Percentiles rank a stretch among this genome's conserved stretches.
These are phyloP conservation scores for Xylariaceae sp. DNA, from an alignment of 2,329 filamentous ascomycete genomes.

Conservation along the genomic window DNA sequence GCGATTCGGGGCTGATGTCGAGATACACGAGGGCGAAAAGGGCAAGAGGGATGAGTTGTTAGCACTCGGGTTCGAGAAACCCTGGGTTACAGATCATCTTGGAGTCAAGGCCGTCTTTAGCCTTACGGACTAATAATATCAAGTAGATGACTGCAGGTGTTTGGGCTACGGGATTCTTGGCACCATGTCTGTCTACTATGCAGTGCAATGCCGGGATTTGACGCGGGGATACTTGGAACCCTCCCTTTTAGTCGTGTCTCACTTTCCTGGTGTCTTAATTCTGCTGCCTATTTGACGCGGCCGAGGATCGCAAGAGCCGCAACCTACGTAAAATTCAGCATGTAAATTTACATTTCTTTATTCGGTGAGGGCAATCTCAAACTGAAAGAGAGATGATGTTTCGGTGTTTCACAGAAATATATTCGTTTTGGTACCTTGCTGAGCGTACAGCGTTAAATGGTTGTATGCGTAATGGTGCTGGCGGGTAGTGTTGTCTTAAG, in stretches of 20 bases:
- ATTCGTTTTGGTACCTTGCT: too few species aligned
- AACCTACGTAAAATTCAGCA: too few species aligned
- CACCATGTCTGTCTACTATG: background rate
- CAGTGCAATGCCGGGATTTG: background rate
- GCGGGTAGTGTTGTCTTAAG: too few species aligned
- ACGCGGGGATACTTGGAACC: background rate
- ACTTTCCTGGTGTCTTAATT: too few species aligned
- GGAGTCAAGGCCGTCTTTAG: slow-evolving; percentile 31
- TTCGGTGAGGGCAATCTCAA: too few species aligned
- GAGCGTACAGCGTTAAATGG: too few species aligned
- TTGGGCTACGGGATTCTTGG: background rate
- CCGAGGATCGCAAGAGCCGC: too few species aligned
- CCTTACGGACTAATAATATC: background rate
- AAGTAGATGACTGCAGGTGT: background rate
- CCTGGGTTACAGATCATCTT: slow-evolving; percentile 48
- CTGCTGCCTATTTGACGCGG: too few species aligned
- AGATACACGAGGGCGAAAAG: slow-evolving; percentile 33
- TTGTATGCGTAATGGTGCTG: too few species aligned
- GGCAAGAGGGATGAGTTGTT: slow-evolving; percentile 25
- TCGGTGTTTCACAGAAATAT: too few species aligned
- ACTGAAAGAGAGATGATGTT: too few species aligned
- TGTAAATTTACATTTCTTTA: too few species aligned
- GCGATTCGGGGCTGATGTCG: slow-evolving; percentile 43
- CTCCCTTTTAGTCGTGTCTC: background rate
- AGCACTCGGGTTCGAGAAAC: slow-evolving; percentile 34